Percentiles rank a stretch among this genome's conserved stretches.
These are phyloP conservation scores for Pythium brachiatum DNA, from an alignment of 352 stramenopile genomes.

Conservation along the genomic window DNA sequence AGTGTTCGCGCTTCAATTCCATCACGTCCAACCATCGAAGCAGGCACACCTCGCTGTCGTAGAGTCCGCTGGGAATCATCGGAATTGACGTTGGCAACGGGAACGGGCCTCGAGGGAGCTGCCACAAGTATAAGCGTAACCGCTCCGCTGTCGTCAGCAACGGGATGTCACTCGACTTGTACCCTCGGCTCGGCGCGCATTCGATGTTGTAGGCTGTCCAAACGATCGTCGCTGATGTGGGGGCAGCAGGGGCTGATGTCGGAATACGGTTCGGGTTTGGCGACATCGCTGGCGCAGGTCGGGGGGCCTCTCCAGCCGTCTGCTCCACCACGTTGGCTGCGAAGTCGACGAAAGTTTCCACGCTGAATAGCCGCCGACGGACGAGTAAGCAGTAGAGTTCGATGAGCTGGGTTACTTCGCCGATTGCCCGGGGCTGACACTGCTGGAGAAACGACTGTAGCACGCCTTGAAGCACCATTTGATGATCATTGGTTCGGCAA, in stretches of 20 bases:
- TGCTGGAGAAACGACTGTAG: constrained; percentile 70
- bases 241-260: background rate
- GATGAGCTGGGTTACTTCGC: constrained; percentile 77
- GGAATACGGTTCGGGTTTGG: constrained; percentile 18
- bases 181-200: constrained; percentile 74
- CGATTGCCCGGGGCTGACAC: constrained; percentile 77
- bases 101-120: constrained; percentile 69
- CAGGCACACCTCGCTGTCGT: constrained; percentile 63
- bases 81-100: constrained; percentile 63
- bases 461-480: constrained; percentile 70
- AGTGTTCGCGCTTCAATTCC: constrained; percentile 70
- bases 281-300: constrained; percentile 17
- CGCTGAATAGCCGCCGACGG: constrained; percentile 64
- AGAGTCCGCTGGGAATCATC: constrained; percentile 58
- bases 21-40: constrained; percentile 83
- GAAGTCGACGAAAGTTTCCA: constrained; percentile 75
- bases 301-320: constrained; percentile 8
- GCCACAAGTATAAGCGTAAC: constrained; percentile 81
- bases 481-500: constrained; percentile 46
- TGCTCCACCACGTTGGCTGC: constrained; percentile 51
- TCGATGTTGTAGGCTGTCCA: constrained; percentile 86
- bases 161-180: constrained; percentile 79
- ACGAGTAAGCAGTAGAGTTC: constrained; percentile 82
- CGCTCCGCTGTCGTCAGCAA: constrained; percentile 60
- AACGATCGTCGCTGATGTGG: constrained; percentile 42